phyloP scores from a whole-genome alignment of 176 grass and related monocot genomes.

The Musa troglodytarum region DNA sequence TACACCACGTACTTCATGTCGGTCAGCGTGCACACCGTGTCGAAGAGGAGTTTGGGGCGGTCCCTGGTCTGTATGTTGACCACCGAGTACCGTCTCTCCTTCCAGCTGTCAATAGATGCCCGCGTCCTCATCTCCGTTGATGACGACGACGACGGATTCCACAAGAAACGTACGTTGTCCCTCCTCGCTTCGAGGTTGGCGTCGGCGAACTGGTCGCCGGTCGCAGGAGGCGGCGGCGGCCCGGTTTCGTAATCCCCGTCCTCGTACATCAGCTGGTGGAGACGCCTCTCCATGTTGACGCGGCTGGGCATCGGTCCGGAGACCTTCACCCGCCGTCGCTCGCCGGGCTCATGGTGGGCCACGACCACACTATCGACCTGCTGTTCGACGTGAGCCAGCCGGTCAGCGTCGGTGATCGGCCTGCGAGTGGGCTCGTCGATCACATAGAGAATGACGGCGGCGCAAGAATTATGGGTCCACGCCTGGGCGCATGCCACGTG shows the following conservation, averaged over 20 bases:
- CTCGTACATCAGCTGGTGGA: slow-evolving; percentile 70
- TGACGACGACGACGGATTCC: slow-evolving; percentile 19
- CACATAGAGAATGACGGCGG: slow-evolving; percentile 47
- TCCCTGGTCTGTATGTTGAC: slow-evolving; percentile 54
- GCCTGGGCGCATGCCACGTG: slow-evolving; percentile 44
- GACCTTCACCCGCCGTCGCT: slow-evolving; percentile 37
- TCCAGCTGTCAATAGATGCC: slow-evolving; percentile 53
- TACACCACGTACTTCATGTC: slow-evolving; percentile 78
- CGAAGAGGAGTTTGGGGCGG: slow-evolving; percentile 58
- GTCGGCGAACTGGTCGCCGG: neutral
- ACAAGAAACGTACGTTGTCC: neutral
- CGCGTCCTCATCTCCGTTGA: slow-evolving; percentile 20
- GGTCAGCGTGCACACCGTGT: slow-evolving; percentile 64
- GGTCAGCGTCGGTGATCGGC: slow-evolving; percentile 12
- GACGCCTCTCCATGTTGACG: slow-evolving; percentile 50
- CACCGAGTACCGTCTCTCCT: slow-evolving; percentile 55
- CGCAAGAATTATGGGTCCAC: slow-evolving; percentile 51
- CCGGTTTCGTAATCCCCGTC: slow-evolving; percentile 48
- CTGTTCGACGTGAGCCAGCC: slow-evolving; percentile 39
- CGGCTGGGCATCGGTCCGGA: slow-evolving; percentile 35
- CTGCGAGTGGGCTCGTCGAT: neutral
- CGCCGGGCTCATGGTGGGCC: slow-evolving; percentile 30
- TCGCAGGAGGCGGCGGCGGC: slow-evolving; percentile 28
- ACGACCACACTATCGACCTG: slow-evolving; percentile 43
- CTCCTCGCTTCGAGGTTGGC: slow-evolving; percentile 10